Percentiles rank a stretch among this genome's conserved stretches.
Evolutionary conservation across 225 moss, liverwort and hornwort species (phyloP).

Genomic region (Pseudoscleropodium purum): DNA sequence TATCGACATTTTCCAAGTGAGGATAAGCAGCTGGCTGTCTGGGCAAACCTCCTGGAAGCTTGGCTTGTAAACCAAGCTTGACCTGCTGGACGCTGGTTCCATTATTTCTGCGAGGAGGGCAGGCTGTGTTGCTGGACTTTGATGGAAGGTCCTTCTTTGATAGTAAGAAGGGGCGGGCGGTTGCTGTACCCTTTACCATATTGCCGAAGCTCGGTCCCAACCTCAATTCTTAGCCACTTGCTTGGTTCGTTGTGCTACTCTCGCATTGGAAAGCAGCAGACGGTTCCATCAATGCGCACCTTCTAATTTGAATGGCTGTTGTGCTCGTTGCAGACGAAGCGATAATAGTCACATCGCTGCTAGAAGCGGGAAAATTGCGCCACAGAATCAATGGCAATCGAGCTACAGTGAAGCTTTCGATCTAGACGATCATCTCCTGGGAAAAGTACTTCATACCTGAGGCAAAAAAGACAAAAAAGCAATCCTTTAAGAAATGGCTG

Average conservation of each 20-base stretch:
- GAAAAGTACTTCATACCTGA: background rate
- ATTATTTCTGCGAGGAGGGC: constrained; percentile 23
- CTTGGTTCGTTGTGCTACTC: background rate
- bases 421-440: background rate
- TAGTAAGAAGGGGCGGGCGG: constrained; percentile 43
- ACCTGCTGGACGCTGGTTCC: background rate
- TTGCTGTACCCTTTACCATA: constrained; percentile 62
- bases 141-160: constrained; percentile 31
- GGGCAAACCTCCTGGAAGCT: background rate
- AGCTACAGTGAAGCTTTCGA: background rate
- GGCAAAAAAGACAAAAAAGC: too few relatives aligned
- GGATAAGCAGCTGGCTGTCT: background rate
- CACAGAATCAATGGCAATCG: background rate
- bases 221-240: background rate
- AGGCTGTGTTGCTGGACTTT: background rate
- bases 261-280: background rate
- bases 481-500: background rate
- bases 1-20: constrained; percentile 18
- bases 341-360: background rate
- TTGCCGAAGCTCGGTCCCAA: background rate
- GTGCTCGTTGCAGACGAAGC: background rate
- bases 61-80: background rate
- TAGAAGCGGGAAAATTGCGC: background rate
- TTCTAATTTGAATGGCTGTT: background rate
- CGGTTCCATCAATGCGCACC: background rate